Evolutionary conservation across 345 rosid species (phyloP).

Genomic region (Eucalyptus erythrocorys): DNA sequence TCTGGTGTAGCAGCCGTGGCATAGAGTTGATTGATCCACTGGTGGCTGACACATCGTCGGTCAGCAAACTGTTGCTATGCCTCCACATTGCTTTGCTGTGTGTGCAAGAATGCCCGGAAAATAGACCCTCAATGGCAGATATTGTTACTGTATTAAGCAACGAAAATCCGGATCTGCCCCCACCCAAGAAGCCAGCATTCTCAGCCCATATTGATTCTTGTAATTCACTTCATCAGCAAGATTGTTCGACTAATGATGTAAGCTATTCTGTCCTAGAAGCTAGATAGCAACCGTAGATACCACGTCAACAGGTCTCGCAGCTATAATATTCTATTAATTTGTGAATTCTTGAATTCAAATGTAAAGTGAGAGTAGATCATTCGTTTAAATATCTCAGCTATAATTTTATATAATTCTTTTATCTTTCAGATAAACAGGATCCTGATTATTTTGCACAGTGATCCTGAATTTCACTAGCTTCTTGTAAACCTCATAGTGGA

Average conservation of each 20-base stretch:
- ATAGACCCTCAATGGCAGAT: slow-evolving; percentile 10
- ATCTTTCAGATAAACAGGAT: not conserved
- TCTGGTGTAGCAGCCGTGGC: not conserved
- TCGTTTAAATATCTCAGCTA: not conserved
- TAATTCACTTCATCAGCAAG: not conserved
- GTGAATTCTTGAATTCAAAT: not conserved
- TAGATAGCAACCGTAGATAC: not conserved
- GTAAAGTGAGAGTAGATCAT: not conserved
- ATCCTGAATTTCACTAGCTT: not conserved
- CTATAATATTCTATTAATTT: not conserved
- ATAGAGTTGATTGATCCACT: not conserved
- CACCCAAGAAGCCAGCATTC: slow-evolving; percentile 7
- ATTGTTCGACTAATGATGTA: not conserved
- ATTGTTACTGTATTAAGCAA: slow-evolving; percentile 1
- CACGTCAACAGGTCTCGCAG: not conserved
- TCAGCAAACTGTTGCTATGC: not conserved
- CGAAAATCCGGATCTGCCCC: not conserved
- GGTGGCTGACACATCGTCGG: not conserved
- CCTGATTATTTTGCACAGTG: not conserved
- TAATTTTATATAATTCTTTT: not conserved
- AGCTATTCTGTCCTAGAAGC: not conserved
- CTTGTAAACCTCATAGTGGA: not conserved
- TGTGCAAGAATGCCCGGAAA: slow-evolving; percentile 7
- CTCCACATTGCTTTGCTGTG: slow-evolving; percentile 17
- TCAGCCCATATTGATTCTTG: not conserved